phyloP scores from a whole-genome alignment of 139 green algal species.

The Tetradesmus obliquus region DNA sequence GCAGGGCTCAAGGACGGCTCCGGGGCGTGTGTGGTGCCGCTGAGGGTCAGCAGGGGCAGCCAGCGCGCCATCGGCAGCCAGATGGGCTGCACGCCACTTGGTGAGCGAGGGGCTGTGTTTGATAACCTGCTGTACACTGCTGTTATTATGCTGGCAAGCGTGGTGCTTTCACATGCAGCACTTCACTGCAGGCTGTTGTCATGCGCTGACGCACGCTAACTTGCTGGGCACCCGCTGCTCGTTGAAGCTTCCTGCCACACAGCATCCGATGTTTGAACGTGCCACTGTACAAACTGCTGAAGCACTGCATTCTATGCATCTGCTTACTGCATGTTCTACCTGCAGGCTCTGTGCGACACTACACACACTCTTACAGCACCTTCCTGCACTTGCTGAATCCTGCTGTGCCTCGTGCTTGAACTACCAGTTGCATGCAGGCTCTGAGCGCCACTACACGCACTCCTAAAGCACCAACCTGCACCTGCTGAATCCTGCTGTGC shows the following conservation, averaged over 20 bases:
- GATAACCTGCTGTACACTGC: no score
- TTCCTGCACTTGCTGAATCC: slow-evolving; percentile 44
- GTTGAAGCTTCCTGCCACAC: no score
- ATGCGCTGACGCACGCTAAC: no score
- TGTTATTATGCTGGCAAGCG: no score
- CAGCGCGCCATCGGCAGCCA: slow-evolving; percentile 73
- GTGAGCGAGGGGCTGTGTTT: slow-evolving; percentile 24
- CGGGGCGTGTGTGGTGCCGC: background rate
- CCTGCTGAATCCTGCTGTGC: slow-evolving; percentile 17
- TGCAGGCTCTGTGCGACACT: slow-evolving; percentile 53
- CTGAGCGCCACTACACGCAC: slow-evolving; percentile 69
- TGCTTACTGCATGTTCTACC: no score
- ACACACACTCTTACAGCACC: slow-evolving; percentile 55
- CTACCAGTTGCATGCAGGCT: background rate
- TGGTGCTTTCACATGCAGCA: no score
- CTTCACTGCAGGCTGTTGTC: no score
- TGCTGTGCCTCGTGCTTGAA: background rate
- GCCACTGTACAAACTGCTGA: no score
- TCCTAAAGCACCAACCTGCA: slow-evolving; percentile 56
- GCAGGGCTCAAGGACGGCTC: slow-evolving; percentile 25
- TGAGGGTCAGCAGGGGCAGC: slow-evolving; percentile 63
- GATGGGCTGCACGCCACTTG: slow-evolving; percentile 74
- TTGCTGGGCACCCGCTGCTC: no score
- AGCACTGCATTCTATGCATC: no score
- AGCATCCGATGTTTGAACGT: no score